Conservation (phyloP, 2,329 filamentous ascomycete species). For the Xylaria sp. region DNA sequence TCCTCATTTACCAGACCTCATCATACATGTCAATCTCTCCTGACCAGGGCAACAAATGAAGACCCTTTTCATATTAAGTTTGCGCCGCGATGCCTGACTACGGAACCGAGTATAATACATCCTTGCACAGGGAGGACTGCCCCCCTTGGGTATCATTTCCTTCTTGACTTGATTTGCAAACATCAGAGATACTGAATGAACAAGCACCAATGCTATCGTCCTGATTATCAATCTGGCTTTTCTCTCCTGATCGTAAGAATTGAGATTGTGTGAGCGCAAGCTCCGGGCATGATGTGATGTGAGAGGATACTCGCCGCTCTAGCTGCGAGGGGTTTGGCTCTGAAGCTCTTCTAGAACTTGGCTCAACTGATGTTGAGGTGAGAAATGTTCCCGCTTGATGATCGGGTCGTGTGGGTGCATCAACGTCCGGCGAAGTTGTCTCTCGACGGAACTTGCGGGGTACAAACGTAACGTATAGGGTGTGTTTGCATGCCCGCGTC, state of each 20-base stretch:
- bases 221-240: not conserved
- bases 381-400: not conserved
- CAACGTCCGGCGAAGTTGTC: not conserved
- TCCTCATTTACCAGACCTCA: not conserved
- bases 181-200: conserved; percentile 11
- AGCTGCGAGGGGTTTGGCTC: not conserved
- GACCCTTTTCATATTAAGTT: not conserved
- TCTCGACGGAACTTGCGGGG: conserved; percentile 38
- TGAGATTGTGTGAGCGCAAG: not conserved
- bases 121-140: not conserved
- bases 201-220: conserved; percentile 1
- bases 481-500: conserved; percentile 40
- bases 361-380: not conserved
- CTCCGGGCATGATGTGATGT: not conserved
- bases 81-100: not conserved
- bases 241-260: not conserved
- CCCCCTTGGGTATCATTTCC: not conserved
- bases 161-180: not conserved
- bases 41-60: not conserved
- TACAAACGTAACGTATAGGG: conserved; percentile 38
- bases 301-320: not conserved
- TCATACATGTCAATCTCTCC: not conserved
- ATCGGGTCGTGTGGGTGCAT: not conserved
- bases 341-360: not conserved
- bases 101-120: not conserved